These are phyloP conservation scores for Pterocarpus macrocarpus DNA, from an alignment of 306 rosid genomes.

Conservation along the genomic window DNA sequence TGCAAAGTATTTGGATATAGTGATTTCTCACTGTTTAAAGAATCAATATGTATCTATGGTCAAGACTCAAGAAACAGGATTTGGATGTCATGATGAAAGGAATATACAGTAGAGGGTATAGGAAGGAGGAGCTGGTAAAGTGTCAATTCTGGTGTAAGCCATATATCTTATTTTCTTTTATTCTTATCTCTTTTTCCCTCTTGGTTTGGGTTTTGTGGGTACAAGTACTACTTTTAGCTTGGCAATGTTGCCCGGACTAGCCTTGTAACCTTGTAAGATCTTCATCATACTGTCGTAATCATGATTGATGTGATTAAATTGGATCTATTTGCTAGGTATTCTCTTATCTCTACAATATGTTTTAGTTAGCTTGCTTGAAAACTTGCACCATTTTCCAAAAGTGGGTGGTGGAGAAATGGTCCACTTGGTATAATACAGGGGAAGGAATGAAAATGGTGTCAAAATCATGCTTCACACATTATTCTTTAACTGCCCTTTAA, in stretches of 20 bases:
- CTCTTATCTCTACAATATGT: not conserved
- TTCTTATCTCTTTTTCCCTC: not conserved
- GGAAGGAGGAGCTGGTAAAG: conserved; percentile 44
- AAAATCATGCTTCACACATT: not conserved
- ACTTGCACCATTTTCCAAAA: not conserved
- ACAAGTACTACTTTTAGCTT: conserved; percentile 29
- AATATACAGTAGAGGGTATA: conserved; percentile 58
- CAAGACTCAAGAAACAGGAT: conserved; percentile 52
- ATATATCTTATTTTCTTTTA: conserved; percentile 40
- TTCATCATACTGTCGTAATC: conserved; percentile 41
- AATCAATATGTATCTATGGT: conserved; percentile 53
- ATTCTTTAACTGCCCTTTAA: not conserved
- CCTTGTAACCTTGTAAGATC: conserved; percentile 50
- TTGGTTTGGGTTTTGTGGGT: conserved; percentile 26
- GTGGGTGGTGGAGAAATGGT: not conserved
- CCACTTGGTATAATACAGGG: not conserved
- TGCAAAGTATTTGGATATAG: not conserved
- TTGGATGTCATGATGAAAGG: conserved; percentile 43
- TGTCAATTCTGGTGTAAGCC: conserved; percentile 56
- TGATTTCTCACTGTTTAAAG: conserved; percentile 57
- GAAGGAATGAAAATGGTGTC: not conserved
- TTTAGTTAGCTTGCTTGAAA: conserved; percentile 20
- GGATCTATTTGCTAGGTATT: conserved; percentile 16
- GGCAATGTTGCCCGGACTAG: conserved; percentile 41
- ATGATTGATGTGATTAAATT: conserved; percentile 45